phyloP scores from a whole-genome alignment of 345 rosid genomes.

The Populus ilicifolia region DNA sequence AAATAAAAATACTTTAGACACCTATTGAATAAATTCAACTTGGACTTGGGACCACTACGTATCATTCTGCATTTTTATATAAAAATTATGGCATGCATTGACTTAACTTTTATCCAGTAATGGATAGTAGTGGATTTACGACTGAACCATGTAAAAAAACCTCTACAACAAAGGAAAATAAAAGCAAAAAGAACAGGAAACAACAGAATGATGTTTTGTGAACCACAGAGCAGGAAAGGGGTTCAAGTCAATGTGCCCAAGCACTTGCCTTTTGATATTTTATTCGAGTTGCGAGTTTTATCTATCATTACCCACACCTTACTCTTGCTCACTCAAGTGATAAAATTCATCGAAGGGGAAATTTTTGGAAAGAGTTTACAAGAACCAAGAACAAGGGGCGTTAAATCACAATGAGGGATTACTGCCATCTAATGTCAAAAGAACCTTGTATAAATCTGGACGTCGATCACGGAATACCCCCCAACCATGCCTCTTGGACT shows the following conservation, averaged over 20 bases:
- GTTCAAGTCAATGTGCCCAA: neutral
- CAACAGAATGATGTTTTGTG: neutral
- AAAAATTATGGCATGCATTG: neutral
- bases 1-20: neutral
- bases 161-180: neutral
- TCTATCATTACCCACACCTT: neutral
- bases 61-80: slow-evolving; percentile 2
- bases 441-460: slow-evolving; percentile 81
- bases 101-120: neutral
- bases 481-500: slow-evolving; percentile 76
- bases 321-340: neutral
- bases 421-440: slow-evolving; percentile 82
- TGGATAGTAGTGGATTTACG: slow-evolving; percentile 6
- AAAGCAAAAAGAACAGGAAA: neutral
- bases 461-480: slow-evolving; percentile 88
- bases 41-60: neutral
- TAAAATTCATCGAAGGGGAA: neutral
- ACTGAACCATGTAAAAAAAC: neutral
- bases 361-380: slow-evolving; percentile 5
- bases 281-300: neutral
- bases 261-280: neutral
- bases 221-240: neutral
- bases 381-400: neutral
- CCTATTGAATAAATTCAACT: neutral
- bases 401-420: slow-evolving; percentile 24